Evolutionary conservation across 1,284 basidiomycete genomes (phyloP), one percentile per base, ranked within the genome.

Genomic region (Rhodotorula sp.): DNA sequence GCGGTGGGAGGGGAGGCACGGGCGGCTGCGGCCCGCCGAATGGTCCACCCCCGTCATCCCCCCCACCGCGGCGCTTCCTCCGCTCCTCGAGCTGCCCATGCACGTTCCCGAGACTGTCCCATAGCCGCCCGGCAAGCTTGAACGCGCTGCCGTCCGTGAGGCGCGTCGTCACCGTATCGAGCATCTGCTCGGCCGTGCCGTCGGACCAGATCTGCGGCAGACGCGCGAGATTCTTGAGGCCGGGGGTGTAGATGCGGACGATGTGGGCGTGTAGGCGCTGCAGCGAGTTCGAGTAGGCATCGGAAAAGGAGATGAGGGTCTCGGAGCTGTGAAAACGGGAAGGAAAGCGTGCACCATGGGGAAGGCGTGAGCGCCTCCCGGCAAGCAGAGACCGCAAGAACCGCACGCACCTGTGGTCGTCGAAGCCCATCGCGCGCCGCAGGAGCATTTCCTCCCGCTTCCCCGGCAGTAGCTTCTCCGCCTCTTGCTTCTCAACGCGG

Each of bases 91-190:
- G 46, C 56, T 56, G 54, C 37, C 22, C 41, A 21, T 34, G 32
- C 22, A 75, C 71, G 13, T 19, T 64, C 27, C 34, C 37, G n/a
- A 73, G 64, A 13, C 56, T 61, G 29, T 65, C 54, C 37, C 51
- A 59, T 56, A 75, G 50, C 64, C 69, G 41, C 41, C 57, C 69
- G 13, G 53, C 64, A 3, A 76, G 67, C 1, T 9, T 34, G 65
- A 75, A 75, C 44, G 73, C 75, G 51, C 69, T 72, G 12, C 75
- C 75, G 53, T 76, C 73, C 19, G 64, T 73, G 19, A 76, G 21
- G 13, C 69, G 65, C 13, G 56, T 62, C 46, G 22, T 51, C 21
- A 67, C 34, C 21, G 63, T 72, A 25, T 65, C 63, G 44, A 75
- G 36, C 66, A 71, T 71, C 22, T 61, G 61, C 21, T 37, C 15